phyloP scores from a whole-genome alignment of 352 stramenopile species.

The Phytophthora rubi region DNA sequence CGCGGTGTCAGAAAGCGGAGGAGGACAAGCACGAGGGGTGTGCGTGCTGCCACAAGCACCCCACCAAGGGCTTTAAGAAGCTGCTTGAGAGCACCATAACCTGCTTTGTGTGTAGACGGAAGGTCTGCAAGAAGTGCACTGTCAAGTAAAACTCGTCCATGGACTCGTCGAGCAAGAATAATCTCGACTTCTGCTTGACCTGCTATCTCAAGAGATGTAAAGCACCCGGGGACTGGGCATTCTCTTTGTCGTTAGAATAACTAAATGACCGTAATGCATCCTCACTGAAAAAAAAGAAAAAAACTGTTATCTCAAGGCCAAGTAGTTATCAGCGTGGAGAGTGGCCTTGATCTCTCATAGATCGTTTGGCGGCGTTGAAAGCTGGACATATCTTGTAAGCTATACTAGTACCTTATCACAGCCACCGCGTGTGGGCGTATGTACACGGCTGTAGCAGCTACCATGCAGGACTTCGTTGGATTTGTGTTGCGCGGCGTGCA shows the following conservation, averaged over 20 bases:
- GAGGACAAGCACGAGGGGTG: conserved; percentile 34
- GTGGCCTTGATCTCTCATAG: conserved; percentile 31
- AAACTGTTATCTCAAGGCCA: conserved; percentile 41
- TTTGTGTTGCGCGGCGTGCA: too few species aligned
- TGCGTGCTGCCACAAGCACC: conserved; percentile 42
- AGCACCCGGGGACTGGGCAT: too few species aligned
- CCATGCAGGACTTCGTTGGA: too few species aligned
- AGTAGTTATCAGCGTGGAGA: conserved; percentile 48
- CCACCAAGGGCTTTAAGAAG: conserved; percentile 45
- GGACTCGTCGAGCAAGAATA: conserved; percentile 46
- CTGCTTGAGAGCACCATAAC: conserved; percentile 39
- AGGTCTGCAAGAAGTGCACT: conserved; percentile 57
- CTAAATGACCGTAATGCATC: too few species aligned
- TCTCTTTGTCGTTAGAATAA: too few species aligned
- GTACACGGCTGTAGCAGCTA: too few species aligned
- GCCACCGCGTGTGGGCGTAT: too few species aligned
- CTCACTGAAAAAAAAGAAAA: too few species aligned
- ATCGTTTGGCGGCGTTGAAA: too few species aligned
- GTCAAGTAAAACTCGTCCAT: conserved; percentile 54
- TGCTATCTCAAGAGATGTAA: conserved; percentile 37
- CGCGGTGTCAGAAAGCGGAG: conserved; percentile 19
- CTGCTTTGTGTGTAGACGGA: conserved; percentile 48
- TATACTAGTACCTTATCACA: too few species aligned
- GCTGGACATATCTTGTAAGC: too few species aligned
- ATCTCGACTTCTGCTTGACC: conserved; percentile 60